Conservation (phyloP, 805 yeast genomes). For the Lachancea fermentati region DNA sequence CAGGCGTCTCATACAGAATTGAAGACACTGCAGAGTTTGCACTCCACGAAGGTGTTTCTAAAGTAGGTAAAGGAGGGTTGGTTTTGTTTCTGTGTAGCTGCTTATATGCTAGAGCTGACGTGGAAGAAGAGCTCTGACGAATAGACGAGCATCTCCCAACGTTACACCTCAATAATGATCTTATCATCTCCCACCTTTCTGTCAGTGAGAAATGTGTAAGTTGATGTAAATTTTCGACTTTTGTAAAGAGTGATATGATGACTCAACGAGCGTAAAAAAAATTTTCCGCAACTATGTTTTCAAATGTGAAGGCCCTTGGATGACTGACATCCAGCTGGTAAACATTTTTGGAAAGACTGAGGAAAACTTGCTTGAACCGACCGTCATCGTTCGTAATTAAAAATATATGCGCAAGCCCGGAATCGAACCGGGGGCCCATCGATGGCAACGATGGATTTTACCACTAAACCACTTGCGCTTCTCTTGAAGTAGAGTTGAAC, state of each 20-base stretch:
- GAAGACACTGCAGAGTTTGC: constrained; percentile 97
- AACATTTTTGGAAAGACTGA: too few species aligned
- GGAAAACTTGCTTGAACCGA: too few species aligned
- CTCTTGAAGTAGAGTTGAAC: too few species aligned
- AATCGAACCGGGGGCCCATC: constrained; percentile 10
- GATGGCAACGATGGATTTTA: constrained; percentile 7
- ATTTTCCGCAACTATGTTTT: background rate
- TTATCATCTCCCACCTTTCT: constrained; percentile 14
- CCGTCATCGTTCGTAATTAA: background rate
- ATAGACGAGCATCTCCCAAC: constrained; percentile 9
- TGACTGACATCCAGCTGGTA: too few species aligned
- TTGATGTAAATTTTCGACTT: background rate
- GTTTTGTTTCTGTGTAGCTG: constrained; percentile 79
- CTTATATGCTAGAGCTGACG: constrained; percentile 93
- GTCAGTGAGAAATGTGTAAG: background rate
- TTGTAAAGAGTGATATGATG: background rate
- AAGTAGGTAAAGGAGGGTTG: constrained; percentile 87
- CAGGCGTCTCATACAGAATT: constrained; percentile 84
- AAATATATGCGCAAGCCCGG: constrained; percentile 8
- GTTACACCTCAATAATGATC: constrained; percentile 14
- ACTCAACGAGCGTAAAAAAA: background rate
- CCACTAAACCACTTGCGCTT: constrained; percentile 7
- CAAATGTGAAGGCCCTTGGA: too few species aligned
- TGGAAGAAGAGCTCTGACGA: constrained; percentile 50
- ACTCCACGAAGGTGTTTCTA: constrained; percentile 91